Percentiles rank a stretch among this genome's conserved stretches.
phyloP scores from a whole-genome alignment of 139 green algal species.

The Coccomyxa sp. region DNA sequence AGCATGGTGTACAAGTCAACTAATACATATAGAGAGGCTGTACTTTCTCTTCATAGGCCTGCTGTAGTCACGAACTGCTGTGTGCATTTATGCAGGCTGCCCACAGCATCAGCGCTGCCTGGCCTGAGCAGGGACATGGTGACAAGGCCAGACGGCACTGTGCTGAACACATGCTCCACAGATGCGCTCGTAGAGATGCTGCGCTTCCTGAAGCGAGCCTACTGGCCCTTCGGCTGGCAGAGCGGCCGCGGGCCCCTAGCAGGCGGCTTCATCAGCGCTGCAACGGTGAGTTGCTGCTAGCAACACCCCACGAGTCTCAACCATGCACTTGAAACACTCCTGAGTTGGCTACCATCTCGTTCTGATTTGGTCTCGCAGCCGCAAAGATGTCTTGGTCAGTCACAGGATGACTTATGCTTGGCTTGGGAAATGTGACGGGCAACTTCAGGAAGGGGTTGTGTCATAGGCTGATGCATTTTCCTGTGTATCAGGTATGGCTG shows the following conservation, averaged over 20 bases:
- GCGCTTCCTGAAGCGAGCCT: slow-evolving; percentile 71
- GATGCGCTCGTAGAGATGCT: slow-evolving; percentile 69
- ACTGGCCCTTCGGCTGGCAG: slow-evolving; percentile 83
- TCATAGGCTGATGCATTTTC: too few species aligned
- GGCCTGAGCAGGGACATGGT: slow-evolving; percentile 26
- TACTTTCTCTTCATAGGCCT: not conserved
- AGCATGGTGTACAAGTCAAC: not conserved
- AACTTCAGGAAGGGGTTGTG: too few species aligned
- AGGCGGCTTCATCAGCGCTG: not conserved
- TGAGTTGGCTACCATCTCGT: too few species aligned
- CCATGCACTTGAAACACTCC: too few species aligned
- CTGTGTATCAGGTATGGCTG: slow-evolving; percentile 31
- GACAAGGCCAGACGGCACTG: slow-evolving; percentile 10
- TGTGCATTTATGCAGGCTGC: slow-evolving; percentile 21
- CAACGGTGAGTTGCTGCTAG: not conserved
- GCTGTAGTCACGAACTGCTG: not conserved
- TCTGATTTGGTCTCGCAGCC: too few species aligned
- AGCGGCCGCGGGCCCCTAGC: not conserved
- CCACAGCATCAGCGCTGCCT: slow-evolving; percentile 16
- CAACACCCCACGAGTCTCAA: not conserved
- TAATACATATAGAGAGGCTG: too few species aligned
- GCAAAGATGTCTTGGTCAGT: too few species aligned
- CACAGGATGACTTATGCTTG: too few species aligned
- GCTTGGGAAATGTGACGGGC: too few species aligned
- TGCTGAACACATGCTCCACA: slow-evolving; percentile 55